phyloP scores from a whole-genome alignment of 78 protist species.

The Guillardia theta region DNA sequence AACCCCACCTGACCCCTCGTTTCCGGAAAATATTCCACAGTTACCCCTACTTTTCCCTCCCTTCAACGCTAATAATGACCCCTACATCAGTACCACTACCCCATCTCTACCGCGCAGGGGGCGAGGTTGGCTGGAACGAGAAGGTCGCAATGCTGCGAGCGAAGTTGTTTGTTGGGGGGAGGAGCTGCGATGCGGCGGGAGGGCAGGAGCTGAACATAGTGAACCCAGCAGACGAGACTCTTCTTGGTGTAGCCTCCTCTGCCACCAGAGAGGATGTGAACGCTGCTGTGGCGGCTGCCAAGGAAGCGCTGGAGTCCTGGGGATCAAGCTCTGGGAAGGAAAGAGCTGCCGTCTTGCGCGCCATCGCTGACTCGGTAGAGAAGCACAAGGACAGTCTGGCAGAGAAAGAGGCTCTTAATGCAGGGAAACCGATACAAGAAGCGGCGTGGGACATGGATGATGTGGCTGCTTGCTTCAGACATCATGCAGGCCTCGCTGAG shows the following conservation, averaged over 20 bases:
- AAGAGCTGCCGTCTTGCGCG: background rate
- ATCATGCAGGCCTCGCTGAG: constrained; percentile 1
- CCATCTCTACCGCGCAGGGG: no score
- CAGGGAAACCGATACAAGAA: constrained; percentile 11
- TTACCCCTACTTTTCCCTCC: no score
- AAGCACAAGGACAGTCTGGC: background rate
- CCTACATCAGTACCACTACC: no score
- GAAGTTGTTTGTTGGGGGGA: no score
- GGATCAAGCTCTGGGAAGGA: background rate
- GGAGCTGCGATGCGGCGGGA: no score
- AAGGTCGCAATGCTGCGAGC: no score
- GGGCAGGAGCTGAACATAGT: background rate
- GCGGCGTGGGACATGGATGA: constrained; percentile 21
- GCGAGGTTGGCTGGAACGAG: no score
- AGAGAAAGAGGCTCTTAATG: background rate
- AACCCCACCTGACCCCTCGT: no score
- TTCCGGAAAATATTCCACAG: no score
- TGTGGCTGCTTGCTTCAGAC: background rate
- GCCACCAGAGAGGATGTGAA: background rate
- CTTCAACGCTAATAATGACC: no score
- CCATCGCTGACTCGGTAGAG: background rate
- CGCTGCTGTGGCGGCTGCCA: background rate
- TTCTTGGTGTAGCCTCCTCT: background rate
- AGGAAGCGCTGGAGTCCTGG: background rate
- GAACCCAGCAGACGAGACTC: background rate